These are phyloP conservation scores for Luzula sylvatica DNA, from an alignment of 176 grass and related monocot species.

Conservation along the genomic window DNA sequence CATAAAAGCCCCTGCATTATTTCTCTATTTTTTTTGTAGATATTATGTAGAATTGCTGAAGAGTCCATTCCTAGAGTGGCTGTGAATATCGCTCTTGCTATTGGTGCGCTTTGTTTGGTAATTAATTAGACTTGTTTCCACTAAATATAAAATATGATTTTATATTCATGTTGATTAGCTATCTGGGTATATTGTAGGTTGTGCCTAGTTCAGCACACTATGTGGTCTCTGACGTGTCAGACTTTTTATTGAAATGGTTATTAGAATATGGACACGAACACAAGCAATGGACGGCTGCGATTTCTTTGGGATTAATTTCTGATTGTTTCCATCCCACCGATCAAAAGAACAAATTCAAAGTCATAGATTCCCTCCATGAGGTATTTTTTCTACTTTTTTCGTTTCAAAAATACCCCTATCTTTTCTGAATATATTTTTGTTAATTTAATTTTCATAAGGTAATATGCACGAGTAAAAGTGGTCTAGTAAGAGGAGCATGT, in stretches of 20 bases:
- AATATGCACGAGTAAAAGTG: slow-evolving; percentile 59
- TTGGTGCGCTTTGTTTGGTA: slow-evolving; percentile 90
- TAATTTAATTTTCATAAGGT: slow-evolving; percentile 45
- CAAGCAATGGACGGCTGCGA: slow-evolving; percentile 63
- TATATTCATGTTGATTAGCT: slow-evolving; percentile 2
- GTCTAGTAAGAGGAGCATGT: slow-evolving; percentile 82
- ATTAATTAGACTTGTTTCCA: slow-evolving; percentile 24
- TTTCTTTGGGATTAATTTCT: slow-evolving; percentile 70
- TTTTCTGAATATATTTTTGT: no score
- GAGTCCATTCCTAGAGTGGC: slow-evolving; percentile 52
- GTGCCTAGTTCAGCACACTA: slow-evolving; percentile 67
- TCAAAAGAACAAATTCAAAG: slow-evolving; percentile 57
- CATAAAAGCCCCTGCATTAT: slow-evolving; percentile 15
- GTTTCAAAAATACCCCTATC: not conserved
- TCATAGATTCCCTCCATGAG: slow-evolving; percentile 70
- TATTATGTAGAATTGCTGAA: slow-evolving; percentile 39
- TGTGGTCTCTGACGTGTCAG: slow-evolving; percentile 60
- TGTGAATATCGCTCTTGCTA: slow-evolving; percentile 68
- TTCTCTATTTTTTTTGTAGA: slow-evolving; percentile 41
- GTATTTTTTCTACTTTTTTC: slow-evolving; percentile 23
- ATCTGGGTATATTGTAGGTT: slow-evolving; percentile 14
- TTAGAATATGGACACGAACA: slow-evolving; percentile 86
- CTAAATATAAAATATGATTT: not conserved
- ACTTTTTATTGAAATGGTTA: slow-evolving; percentile 86
- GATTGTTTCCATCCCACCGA: slow-evolving; percentile 77